A percentile compares a stretch with the other conserved stretches of the same genome.
phyloP scores from a whole-genome alignment of 2,329 filamentous ascomycete species.

The Fusarium clavum region DNA sequence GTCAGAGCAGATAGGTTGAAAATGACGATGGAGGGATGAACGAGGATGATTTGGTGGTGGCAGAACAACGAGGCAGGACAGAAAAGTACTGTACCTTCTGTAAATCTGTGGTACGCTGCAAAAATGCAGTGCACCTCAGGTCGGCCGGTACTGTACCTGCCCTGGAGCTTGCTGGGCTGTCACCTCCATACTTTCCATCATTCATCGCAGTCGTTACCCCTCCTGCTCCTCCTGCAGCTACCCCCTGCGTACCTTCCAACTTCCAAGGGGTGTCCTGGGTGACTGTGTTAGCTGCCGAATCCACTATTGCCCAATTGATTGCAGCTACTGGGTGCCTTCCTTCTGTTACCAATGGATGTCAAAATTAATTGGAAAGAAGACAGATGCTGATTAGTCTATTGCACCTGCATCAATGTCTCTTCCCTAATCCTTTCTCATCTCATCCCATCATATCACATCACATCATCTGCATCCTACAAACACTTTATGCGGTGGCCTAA shows the following conservation, averaged over 20 bases:
- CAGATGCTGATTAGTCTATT: background rate
- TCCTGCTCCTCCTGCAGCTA: conserved; percentile 21
- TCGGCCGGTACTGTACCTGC: background rate
- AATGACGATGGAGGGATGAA: conserved; percentile 1
- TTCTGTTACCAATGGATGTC: background rate
- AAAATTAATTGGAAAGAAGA: background rate
- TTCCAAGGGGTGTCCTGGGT: background rate
- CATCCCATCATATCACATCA: background rate
- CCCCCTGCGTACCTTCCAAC: conserved; percentile 1
- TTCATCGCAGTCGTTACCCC: conserved; percentile 25
- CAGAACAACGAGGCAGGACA: conserved; percentile 30
- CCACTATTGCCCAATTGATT: background rate
- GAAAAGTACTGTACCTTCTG: background rate
- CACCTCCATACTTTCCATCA: background rate
- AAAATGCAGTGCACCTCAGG: background rate
- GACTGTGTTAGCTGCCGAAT: background rate
- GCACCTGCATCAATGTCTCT: background rate
- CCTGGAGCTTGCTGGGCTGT: background rate
- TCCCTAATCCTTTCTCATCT: background rate
- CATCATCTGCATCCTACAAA: conserved; percentile 10
- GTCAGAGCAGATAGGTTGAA: conserved; percentile 19
- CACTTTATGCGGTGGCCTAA: conserved; percentile 24
- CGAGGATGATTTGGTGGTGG: background rate
- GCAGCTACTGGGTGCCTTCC: background rate
- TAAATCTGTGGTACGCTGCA: background rate